Percentiles rank a stretch among this genome's conserved stretches.
Evolutionary conservation across 1,284 basidiomycete species (phyloP).

Genomic region (Ustilago vetiveriae): DNA sequence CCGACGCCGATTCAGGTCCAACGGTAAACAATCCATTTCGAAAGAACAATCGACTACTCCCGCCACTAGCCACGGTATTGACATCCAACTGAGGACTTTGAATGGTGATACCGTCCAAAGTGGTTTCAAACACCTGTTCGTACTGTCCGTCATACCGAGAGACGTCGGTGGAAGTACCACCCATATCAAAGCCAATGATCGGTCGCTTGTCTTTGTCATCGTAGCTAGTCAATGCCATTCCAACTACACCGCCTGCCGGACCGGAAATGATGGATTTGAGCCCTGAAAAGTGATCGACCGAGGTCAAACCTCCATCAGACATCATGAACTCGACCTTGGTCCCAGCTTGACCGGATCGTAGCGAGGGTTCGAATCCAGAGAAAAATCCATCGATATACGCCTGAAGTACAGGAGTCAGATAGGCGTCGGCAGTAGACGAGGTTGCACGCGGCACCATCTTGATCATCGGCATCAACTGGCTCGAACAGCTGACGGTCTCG

Average conservation of each 20-base stretch:
- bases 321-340: slow-evolving; percentile 67
- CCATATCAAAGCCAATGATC: slow-evolving; percentile 73
- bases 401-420: slow-evolving; percentile 87
- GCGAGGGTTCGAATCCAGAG: slow-evolving; percentile 80
- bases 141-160: slow-evolving; percentile 85
- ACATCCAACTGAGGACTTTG: slow-evolving; percentile 78
- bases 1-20: slow-evolving; percentile 64
- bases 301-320: slow-evolving; percentile 78
- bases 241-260: slow-evolving; percentile 88
- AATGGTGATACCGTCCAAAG: slow-evolving; percentile 87
- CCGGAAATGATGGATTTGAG: slow-evolving; percentile 87
- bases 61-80: slow-evolving; percentile 65
- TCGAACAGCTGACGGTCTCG: slow-evolving; percentile 85
- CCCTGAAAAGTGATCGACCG: slow-evolving; percentile 84
- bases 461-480: slow-evolving; percentile 90
- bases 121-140: slow-evolving; percentile 88
- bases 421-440: slow-evolving; percentile 93
- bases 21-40: slow-evolving; percentile 64
- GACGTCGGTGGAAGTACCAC: slow-evolving; percentile 86
- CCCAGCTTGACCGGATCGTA: slow-evolving; percentile 69
- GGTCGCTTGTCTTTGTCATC: slow-evolving; percentile 75
- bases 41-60: slow-evolving; percentile 63
- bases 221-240: slow-evolving; percentile 84
- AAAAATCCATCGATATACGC: slow-evolving; percentile 94
- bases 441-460: slow-evolving; percentile 87